phyloP scores from a whole-genome alignment of 2,329 filamentous ascomycete genomes.

The Tolypocladium nubicola region DNA sequence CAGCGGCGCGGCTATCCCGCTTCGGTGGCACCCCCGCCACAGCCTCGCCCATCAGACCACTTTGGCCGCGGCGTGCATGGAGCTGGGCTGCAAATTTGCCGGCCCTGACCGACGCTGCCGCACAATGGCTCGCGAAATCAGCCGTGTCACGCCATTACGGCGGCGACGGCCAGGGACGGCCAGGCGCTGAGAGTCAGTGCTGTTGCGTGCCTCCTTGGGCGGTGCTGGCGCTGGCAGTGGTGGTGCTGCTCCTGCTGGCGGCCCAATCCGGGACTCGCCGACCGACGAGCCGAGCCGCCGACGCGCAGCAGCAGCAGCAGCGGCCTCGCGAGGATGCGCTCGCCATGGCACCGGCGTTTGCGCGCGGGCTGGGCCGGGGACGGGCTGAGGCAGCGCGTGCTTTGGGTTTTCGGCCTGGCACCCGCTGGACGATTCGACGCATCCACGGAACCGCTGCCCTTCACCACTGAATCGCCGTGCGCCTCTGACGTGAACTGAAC shows the following conservation, averaged over 20 bases:
- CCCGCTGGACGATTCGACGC: neutral
- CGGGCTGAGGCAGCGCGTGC: neutral
- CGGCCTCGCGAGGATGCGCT: neutral
- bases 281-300: neutral
- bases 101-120: neutral
- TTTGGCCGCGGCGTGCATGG: constrained; percentile 10
- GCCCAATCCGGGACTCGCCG: neutral
- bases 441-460: too few species aligned
- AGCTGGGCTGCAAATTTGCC: constrained; percentile 4
- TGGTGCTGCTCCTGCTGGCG: neutral
- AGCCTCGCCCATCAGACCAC: constrained; percentile 30
- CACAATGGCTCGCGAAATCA: neutral
- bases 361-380: neutral
- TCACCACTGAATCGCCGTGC: neutral
- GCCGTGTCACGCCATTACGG: constrained; percentile 10
- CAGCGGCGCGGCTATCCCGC: neutral
- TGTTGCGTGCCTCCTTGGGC: too few species aligned
- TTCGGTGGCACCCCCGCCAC: constrained; percentile 3
- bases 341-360: too few species aligned
- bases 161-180: neutral
- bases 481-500: neutral
- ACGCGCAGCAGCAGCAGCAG: neutral
- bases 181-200: too few species aligned
- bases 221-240: too few species aligned
- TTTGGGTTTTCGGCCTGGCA: neutral